Evolutionary conservation across 441 rosid species (phyloP), one percentile per base, ranked within the genome.

Genomic region (Euphorbia celastroides): DNA sequence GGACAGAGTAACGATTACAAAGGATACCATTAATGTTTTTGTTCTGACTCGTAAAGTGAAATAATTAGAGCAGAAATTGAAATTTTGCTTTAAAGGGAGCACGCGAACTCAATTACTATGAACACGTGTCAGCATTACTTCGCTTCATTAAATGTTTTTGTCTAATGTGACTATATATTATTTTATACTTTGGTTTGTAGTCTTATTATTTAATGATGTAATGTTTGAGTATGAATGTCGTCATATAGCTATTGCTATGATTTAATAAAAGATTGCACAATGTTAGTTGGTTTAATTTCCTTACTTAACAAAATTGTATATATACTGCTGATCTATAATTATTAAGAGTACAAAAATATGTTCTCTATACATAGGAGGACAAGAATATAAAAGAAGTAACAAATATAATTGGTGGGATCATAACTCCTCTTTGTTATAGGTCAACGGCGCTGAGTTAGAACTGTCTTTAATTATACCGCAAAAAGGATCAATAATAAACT

Each of bases 151-250:
- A 48, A n/a, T 48, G 2, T 41, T 3, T 48, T 22, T 20, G 28
- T 52, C 52, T 2, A 52, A 52, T 48, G 54, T 48, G 7, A 17
- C 54, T 48, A 16, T 17, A 48, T 48, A 12, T 48, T 20, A 22
- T 52, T n/a, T 4, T 19, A 50, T 19, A 41, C n/a, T 41, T 41
- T 7, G 12, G 2, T 3, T 41, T 41, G 3, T 10, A 41, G 12
- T 41, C 12, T 41, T 1, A 41, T 9, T 41, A 41, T 5, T 25
- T 55, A 55, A 25, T 42, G 70, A 57, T 57, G 70, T 57, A 44
- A 42, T 67, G 28, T 44, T 13, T 26, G 64, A 28, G 64, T 57
- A 67, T 30, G 55, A 9, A 42, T 20, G 31, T 41, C 70, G 70
- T 67, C 69, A 58, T 13, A 58, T 54, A 30, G 3, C 5, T 19